Base-by-base conservation (phyloP, 768 basidiomycete genomes). In the Collybiopsis luxurians region DNA sequence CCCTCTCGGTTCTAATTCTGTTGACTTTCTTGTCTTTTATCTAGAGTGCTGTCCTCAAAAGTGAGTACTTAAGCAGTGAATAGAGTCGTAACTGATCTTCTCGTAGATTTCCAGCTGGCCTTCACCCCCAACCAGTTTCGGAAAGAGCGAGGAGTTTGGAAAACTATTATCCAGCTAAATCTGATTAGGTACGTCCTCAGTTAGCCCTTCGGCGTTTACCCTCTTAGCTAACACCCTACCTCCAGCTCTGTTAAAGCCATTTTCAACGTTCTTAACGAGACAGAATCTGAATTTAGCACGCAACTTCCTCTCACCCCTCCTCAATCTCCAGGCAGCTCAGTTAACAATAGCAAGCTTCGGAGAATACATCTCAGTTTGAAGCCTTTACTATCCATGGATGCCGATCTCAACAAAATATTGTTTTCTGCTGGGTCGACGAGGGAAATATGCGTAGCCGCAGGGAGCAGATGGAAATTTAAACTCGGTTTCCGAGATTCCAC, bases 121-220 rank as follows among this genome's bases (percentile, higher is more conserved):
- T 87, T 87, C 62, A 79, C 83, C 9, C 87, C 86, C 0, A 75
- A 73, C 24, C 78, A 82, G 55, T 88, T 89, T 55, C 78, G 79
- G 43, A 74, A 64, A 44, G 86, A 90, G 58, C 73, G 81, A 17
- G 63, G 73, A 0, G 76, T 82, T 6, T 90, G 87, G 87, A 80
- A 76, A 59, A 76, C 79, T 12, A 78, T 89, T 53, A 77, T 90
- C 7, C 84, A 89, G 60, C 79, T 89, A 42, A 89, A 89, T 63
- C 70, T 89, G 59, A 86, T 89, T 58, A 71, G 80, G 86, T 85
- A 49, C 13, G 49, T 40, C 26, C 28, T 13, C 17, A 72, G 63
- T 1, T 3, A 17, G 9, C 28, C 30, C 26, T 45, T 45, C 13
- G 2, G 11, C 53, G 11, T 39, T 13, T 13, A 34, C 31, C 19